Evolutionary conservation across 2,329 filamentous ascomycete species (phyloP), one percentile per base, ranked within the genome.

Genomic region (Aspergillus arachidicola): DNA sequence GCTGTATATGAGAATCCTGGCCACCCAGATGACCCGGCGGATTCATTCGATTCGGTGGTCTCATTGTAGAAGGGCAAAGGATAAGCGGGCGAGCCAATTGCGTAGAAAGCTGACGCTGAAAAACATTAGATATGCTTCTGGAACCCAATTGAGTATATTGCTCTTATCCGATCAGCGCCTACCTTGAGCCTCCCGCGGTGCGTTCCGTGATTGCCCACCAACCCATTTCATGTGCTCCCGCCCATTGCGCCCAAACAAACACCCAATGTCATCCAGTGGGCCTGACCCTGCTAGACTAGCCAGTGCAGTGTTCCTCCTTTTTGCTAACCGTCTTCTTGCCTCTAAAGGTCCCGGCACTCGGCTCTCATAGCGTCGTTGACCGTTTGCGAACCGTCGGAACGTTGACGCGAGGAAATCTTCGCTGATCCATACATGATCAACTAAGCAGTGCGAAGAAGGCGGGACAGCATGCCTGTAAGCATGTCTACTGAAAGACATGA

Each of bases 321-420:
- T 87, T 3, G 85, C 79, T 53, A 83, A 78, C 58, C 87, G 80
- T 71, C 82, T 81, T 65, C 84, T 82, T 53, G 87, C 86, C 75
- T 89, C 87, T 77, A 89, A 78, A 71, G 87, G 87, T 2, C 87
- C 87, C 12, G 87, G 87, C 3, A 87, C 84, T 66, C 82, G 82
- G 78, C 86, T 88, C 68, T 85, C 86, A 82, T 86, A 79, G 66
- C 86, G 83, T 71, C 81, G 80, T 63, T 82, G 80, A 46, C 76
- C 72, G 66, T 77, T 79, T 62, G 76, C 76, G 64, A 79, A 81
- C 51, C 79, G 82, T 59, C 80, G 77, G 75, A 86, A 87, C 28
- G 82, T 80, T 16, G 76, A 72, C 5, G 78, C 69, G 19, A 83
- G 75, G 26, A 81, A 66, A 55, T 80, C 79, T 59, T 83, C 81